Evolutionary conservation across 2,329 filamentous ascomycete species (phyloP), one percentile per base, ranked within the genome.

Genomic region (Hirsutella rhossiliensis): DNA sequence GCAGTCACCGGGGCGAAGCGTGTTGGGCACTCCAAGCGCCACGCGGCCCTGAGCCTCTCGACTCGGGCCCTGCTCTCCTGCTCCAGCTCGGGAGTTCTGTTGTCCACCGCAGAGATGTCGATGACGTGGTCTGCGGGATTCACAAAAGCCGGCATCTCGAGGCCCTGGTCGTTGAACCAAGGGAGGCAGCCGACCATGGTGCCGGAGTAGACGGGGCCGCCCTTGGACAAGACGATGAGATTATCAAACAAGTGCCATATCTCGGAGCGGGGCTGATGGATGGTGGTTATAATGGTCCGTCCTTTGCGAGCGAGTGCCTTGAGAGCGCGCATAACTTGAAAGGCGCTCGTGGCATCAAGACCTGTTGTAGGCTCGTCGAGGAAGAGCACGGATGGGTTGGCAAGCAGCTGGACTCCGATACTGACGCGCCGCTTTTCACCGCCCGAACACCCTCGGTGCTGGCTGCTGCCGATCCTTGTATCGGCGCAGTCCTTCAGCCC

Each of bases 301-400:
- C 82, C 83, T 55, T 82, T 82, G 31, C 68, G 67, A 0, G 83
- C 80, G 2, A 89, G 66, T 8, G 64, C 68, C 54, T 87, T 86
- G 9, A 88, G 61, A 0, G 82, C 87, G 29, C 78, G 69, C 0
- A 88, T 70, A 0, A 89, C 72, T 50, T 87, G 83, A 52, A 78
- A 86, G 0, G 84, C 84, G 54, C 80, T 87, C 2, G 82, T 86
- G 0, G 84, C 82, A 62, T 89, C 84, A 8, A 89, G 68, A 1
- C 82, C 83, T 1, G 84, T 88, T 0, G 85, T 89, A 0, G 84
- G 84, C 53, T 89, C 85, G 54, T 90, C 85, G 19, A 87, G 72
- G 58, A 87, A 88, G 7, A 89, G 63, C 1, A 89, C 73, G 6
- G 82, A 86, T 2, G 85, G 84, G 55, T 88, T 89, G 5, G 82